Percentiles rank a stretch among this genome's conserved stretches.
phyloP scores from a whole-genome alignment of 2,329 filamentous ascomycete genomes.

The Didymella glomerata region DNA sequence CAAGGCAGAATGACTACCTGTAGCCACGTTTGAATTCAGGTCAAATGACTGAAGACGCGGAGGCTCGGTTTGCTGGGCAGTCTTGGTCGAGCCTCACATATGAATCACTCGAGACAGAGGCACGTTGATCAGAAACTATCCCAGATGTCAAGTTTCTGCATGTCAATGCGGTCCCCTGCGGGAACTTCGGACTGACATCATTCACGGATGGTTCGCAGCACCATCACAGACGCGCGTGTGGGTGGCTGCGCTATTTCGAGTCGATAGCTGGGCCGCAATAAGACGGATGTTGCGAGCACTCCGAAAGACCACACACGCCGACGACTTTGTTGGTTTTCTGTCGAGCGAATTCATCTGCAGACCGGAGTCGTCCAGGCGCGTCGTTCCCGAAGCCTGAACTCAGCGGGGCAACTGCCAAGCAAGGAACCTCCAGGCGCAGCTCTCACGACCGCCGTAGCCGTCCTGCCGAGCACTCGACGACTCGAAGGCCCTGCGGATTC shows the following conservation, averaged over 20 bases:
- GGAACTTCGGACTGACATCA: slow-evolving; percentile 33
- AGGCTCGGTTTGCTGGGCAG: not conserved
- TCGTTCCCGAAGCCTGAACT: not conserved
- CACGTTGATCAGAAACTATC: not conserved
- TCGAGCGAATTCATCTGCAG: too few species aligned
- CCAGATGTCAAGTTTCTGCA: not conserved
- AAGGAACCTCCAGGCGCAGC: slow-evolving; percentile 15
- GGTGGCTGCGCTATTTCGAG: not conserved
- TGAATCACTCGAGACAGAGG: slow-evolving; percentile 4
- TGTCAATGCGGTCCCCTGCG: slow-evolving; percentile 1
- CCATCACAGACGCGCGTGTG: slow-evolving; percentile 22
- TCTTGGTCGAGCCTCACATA: not conserved
- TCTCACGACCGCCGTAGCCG: not conserved
- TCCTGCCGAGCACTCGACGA: not conserved
- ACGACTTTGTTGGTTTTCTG: too few species aligned
- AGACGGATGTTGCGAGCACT: not conserved
- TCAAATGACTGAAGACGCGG: too few species aligned
- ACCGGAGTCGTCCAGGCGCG: not conserved
- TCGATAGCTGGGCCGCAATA: not conserved
- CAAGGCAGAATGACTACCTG: not conserved
- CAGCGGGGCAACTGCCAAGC: slow-evolving; percentile 1
- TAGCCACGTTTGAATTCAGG: not conserved
- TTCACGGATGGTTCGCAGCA: slow-evolving; percentile 24
- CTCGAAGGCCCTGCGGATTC: slow-evolving; percentile 1
- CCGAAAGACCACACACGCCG: too few species aligned